A percentile compares a stretch with the other conserved stretches of the same genome.
These are phyloP conservation scores for Trichoderma koningii DNA, from an alignment of 2,329 filamentous ascomycete genomes.

Conservation along the genomic window DNA sequence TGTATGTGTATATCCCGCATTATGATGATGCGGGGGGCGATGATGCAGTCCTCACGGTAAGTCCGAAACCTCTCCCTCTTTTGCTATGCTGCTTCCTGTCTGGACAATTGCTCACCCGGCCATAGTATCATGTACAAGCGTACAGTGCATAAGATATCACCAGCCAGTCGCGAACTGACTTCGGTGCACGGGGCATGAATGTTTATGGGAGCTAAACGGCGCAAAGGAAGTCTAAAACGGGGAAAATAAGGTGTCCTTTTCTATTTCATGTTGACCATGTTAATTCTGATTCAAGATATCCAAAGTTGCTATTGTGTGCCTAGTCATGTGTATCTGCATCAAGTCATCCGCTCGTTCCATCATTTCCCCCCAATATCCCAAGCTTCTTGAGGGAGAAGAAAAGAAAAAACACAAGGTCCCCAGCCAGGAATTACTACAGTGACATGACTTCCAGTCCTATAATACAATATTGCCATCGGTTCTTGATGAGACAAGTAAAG, in stretches of 20 bases:
- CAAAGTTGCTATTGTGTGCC: constrained; percentile 20
- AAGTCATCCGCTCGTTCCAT: constrained; percentile 22
- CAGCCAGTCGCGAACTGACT: too few species aligned
- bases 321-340: constrained; percentile 21
- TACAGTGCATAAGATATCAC: constrained; percentile 39
- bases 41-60: constrained; percentile 75
- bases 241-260: background rate
- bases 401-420: background rate
- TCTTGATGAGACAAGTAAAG: background rate
- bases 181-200: background rate
- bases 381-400: background rate
- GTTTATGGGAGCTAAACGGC: background rate
- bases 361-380: background rate
- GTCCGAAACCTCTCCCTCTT: constrained; percentile 33
- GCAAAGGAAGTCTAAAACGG: background rate
- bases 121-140: constrained; percentile 49
- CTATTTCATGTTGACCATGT: constrained; percentile 5
- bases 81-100: background rate
- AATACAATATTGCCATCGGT: constrained; percentile 17
- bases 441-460: constrained; percentile 21
- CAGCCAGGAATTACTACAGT: constrained; percentile 16
- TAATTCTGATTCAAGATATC: constrained; percentile 21
- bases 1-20: constrained; percentile 78
- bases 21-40: constrained; percentile 66
- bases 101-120: constrained; percentile 32